Conservation (phyloP, 805 yeast species). For the Lachancea dasiensis region DNA sequence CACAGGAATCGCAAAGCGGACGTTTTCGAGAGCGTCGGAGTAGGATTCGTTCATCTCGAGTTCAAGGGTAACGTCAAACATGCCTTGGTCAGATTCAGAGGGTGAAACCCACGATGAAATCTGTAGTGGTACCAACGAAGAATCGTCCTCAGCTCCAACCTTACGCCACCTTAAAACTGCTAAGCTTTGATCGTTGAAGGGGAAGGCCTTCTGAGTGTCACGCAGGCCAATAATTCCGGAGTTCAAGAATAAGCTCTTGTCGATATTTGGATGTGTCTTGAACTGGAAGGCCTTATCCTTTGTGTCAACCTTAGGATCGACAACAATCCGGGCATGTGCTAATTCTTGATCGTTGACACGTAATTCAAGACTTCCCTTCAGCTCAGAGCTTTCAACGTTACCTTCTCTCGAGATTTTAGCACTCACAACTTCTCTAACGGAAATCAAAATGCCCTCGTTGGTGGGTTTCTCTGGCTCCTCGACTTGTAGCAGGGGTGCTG, state of each 20-base stretch:
- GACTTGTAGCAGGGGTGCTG: constrained; percentile 15
- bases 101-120: constrained; percentile 81
- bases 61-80: constrained; percentile 77
- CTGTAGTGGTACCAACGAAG: constrained; percentile 53
- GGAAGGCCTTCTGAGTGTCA: constrained; percentile 76
- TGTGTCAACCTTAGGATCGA: constrained; percentile 45
- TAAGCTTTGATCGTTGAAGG: constrained; percentile 81
- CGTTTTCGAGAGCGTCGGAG: constrained; percentile 44
- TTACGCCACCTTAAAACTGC: constrained; percentile 94
- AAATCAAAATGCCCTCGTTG: constrained; percentile 75
- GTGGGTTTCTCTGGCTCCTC: constrained; percentile 30
- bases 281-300: constrained; percentile 50
- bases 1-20: constrained; percentile 56
- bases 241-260: constrained; percentile 59
- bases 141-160: constrained; percentile 54
- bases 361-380: constrained; percentile 86
- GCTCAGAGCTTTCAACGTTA: constrained; percentile 57
- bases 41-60: constrained; percentile 60
- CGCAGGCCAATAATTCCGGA: constrained; percentile 61
- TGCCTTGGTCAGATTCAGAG: constrained; percentile 46
- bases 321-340: constrained; percentile 58
- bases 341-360: constrained; percentile 73
- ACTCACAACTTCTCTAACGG: constrained; percentile 68
- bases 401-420: constrained; percentile 86
- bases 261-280: constrained; percentile 96